phyloP scores from a whole-genome alignment of 75 land plant genomes.

The Chamaecyparis obtusa region DNA sequence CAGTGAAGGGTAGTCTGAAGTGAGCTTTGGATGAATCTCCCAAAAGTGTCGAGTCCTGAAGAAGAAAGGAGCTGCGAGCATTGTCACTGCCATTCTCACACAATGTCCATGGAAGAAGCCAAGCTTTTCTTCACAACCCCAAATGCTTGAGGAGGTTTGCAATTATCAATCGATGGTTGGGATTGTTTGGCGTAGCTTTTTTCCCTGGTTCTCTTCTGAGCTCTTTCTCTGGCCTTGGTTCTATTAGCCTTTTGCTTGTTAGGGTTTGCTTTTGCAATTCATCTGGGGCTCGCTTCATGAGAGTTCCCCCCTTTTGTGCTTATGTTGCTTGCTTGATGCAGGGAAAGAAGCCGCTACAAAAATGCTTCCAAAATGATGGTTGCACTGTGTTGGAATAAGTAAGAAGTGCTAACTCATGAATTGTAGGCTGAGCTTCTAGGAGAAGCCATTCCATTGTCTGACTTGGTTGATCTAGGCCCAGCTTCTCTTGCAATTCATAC shows the following conservation, averaged over 20 bases:
- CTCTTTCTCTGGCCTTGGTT: slow-evolving; percentile 11
- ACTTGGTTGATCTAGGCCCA: slow-evolving; percentile 31
- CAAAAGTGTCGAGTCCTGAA: background rate
- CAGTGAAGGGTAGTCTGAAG: background rate
- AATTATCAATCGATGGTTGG: background rate
- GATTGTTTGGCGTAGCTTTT: background rate
- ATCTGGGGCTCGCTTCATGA: slow-evolving; percentile 1
- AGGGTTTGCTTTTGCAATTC: slow-evolving; percentile 12
- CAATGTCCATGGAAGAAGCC: background rate
- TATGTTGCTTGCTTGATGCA: background rate
- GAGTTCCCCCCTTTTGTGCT: background rate
- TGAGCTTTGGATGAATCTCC: background rate
- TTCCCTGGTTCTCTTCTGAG: background rate
- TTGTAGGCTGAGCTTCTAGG: slow-evolving; percentile 14
- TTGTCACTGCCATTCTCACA: background rate
- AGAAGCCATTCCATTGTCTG: slow-evolving; percentile 37
- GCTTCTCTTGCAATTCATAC: slow-evolving; percentile 27
- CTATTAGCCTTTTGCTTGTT: slow-evolving; percentile 4
- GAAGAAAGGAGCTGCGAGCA: too few relatives aligned
- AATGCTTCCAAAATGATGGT: background rate
- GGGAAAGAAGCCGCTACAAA: background rate
- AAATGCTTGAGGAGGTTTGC: background rate
- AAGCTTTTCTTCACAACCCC: background rate
- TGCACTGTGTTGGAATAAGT: background rate
- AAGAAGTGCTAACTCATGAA: slow-evolving; percentile 5